These are phyloP conservation scores for Nevesoporus exiguus DNA, from an alignment of 768 basidiomycete genomes.

Conservation along the genomic window DNA sequence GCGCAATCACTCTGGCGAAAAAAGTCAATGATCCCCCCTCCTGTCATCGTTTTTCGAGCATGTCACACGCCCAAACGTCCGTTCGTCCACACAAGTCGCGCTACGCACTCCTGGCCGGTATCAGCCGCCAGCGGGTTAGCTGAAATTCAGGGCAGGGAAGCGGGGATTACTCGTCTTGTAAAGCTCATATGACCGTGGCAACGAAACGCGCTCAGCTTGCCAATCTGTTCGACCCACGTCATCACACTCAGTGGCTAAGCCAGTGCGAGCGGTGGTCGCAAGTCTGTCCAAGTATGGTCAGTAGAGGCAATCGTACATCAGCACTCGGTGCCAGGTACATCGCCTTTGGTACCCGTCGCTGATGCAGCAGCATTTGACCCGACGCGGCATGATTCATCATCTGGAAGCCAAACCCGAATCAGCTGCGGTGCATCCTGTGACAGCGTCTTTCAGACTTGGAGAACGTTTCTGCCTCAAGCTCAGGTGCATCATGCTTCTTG, in stretches of 20 bases:
- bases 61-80: conserved; percentile 13
- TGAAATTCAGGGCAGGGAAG: conserved; percentile 26
- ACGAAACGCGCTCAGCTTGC: conserved; percentile 2
- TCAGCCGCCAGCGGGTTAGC: conserved; percentile 14
- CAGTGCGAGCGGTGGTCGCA: neutral
- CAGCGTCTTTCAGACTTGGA: conserved; percentile 22
- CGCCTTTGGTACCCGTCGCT: neutral
- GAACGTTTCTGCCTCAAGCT: conserved; percentile 27
- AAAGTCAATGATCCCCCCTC: conserved; percentile 15
- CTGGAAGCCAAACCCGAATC: neutral
- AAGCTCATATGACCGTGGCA: conserved; percentile 22
- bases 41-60: conserved; percentile 2
- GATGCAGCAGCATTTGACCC: conserved; percentile 5
- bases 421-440: conserved; percentile 7
- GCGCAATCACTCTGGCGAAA: conserved; percentile 18
- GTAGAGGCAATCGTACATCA: neutral
- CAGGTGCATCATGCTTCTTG: conserved; percentile 10
- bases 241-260: neutral
- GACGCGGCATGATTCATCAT: conserved; percentile 6
- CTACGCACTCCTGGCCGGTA: conserved; percentile 10
- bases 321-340: neutral
- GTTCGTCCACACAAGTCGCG: conserved; percentile 13
- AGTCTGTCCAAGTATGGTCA: neutral
- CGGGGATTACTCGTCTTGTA: conserved; percentile 32
- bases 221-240: neutral